A percentile compares a stretch with the other conserved stretches of the same genome.
Evolutionary conservation across 306 rosid genomes (phyloP).

Genomic region (Medicago lupulina): DNA sequence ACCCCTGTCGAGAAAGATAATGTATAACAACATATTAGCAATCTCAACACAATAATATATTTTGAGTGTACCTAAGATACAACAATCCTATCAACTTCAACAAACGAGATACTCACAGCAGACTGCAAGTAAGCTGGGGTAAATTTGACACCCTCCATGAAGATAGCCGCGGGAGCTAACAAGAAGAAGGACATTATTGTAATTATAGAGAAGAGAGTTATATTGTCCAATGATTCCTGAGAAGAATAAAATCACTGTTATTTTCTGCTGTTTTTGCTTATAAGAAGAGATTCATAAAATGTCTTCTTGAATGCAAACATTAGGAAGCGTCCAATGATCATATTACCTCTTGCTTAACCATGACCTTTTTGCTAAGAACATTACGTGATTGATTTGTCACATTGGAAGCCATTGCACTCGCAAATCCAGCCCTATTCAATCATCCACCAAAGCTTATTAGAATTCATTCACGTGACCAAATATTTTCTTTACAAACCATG

Average conservation of each 20-base stretch:
- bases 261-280: background rate
- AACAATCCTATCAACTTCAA: slow-evolving; percentile 28
- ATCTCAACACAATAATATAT: slow-evolving; percentile 2
- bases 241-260: slow-evolving; percentile 48
- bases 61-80: slow-evolving; percentile 13
- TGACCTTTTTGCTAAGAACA: slow-evolving; percentile 95
- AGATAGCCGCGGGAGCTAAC: slow-evolving; percentile 76
- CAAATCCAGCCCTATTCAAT: slow-evolving; percentile 85
- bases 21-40: slow-evolving; percentile 28
- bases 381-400: slow-evolving; percentile 93
- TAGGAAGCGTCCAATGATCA: slow-evolving; percentile 19
- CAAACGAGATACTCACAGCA: slow-evolving; percentile 68
- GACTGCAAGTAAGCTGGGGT: slow-evolving; percentile 80
- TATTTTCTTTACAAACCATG: slow-evolving; percentile 2
- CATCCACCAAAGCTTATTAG: slow-evolving; percentile 39
- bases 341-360: slow-evolving; percentile 84
- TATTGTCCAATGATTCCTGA: slow-evolving; percentile 94
- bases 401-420: slow-evolving; percentile 99
- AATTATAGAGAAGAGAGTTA: slow-evolving; percentile 91
- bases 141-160: slow-evolving; percentile 89
- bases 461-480: slow-evolving; percentile 26
- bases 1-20: slow-evolving; percentile 65
- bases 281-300: slow-evolving; percentile 12
- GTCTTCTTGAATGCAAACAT: slow-evolving; percentile 14
- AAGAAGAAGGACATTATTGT: slow-evolving; percentile 93